phyloP scores from a whole-genome alignment of 805 yeast species.

The Wickerhamiella brachini region DNA sequence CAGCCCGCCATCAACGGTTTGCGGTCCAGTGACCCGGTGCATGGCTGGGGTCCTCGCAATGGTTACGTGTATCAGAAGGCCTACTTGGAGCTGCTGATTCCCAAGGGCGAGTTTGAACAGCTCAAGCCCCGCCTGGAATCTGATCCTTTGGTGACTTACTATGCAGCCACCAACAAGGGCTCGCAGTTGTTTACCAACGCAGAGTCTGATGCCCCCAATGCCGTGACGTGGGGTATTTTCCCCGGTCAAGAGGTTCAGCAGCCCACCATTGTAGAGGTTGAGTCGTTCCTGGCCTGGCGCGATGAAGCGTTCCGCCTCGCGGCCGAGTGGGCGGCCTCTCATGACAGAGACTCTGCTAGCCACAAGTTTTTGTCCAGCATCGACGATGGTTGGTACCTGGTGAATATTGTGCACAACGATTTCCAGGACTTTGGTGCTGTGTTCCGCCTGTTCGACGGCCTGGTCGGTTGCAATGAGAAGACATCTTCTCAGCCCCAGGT shows the following conservation, averaged over 20 bases:
- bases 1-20: constrained; percentile 87
- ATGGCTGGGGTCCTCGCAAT: constrained; percentile 92
- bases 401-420: constrained; percentile 86
- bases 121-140: constrained; percentile 35
- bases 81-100: constrained; percentile 73
- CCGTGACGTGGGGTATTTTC: constrained; percentile 97
- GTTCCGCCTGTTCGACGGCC: constrained; percentile 18
- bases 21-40: constrained; percentile 50
- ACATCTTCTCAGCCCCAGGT: not conserved
- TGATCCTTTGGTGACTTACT: constrained; percentile 52
- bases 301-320: constrained; percentile 83
- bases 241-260: constrained; percentile 91
- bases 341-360: constrained; percentile 22
- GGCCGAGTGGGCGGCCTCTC: constrained; percentile 52
- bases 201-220: constrained; percentile 65
- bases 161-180: constrained; percentile 41
- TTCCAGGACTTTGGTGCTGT: constrained; percentile 27
- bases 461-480: not conserved
- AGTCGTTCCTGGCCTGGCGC: constrained; percentile 91
- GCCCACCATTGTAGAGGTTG: constrained; percentile 89
- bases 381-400: constrained; percentile 51
- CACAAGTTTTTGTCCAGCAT: constrained; percentile 33
- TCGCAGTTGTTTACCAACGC: constrained; percentile 54
- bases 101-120: constrained; percentile 35
- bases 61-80: constrained; percentile 94